phyloP scores from a whole-genome alignment of 1,139 yeast genomes.

The Blastobotrys illinoisensis region DNA sequence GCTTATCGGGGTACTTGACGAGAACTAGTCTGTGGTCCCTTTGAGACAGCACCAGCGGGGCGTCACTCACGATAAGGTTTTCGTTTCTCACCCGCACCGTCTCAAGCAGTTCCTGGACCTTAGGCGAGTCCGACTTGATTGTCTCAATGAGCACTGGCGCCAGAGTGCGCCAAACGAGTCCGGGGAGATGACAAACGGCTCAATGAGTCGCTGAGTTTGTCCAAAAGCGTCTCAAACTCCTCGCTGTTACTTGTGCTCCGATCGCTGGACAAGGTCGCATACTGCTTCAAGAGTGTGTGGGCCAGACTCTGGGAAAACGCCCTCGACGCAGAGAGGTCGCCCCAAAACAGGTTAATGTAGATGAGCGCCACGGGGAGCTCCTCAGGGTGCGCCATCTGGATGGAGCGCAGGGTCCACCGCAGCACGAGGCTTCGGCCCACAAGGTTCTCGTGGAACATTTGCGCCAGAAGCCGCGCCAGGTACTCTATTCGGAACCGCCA shows the following conservation, averaged over 20 bases:
- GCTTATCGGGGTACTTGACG: conserved; percentile 21
- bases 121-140: conserved; percentile 21
- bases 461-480: conserved; percentile 52
- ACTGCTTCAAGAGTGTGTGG: conserved; percentile 23
- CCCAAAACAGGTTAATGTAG: conserved; percentile 66
- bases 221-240: conserved; percentile 25
- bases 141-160: conserved; percentile 48
- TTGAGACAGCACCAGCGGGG: conserved; percentile 19
- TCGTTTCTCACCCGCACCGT: conserved; percentile 29
- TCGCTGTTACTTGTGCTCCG: conserved; percentile 20
- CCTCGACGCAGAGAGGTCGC: conserved; percentile 49
- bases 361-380: conserved; percentile 53
- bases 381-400: conserved; percentile 43
- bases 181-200: conserved; percentile 44
- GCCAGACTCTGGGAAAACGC: conserved; percentile 31
- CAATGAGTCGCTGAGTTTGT: conserved; percentile 14
- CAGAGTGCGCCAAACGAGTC: conserved; percentile 73
- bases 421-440: conserved; percentile 59
- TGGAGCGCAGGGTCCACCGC: conserved; percentile 54
- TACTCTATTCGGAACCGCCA: conserved; percentile 57
- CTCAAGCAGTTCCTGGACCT: conserved; percentile 29
- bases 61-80: conserved; percentile 25
- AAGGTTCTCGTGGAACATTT: conserved; percentile 62
- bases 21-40: conserved; percentile 18
- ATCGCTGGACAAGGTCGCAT: conserved; percentile 15